Evolutionary conservation across 176 grass and related monocot genomes (phyloP).

Genomic region (Carex littledalei): DNA sequence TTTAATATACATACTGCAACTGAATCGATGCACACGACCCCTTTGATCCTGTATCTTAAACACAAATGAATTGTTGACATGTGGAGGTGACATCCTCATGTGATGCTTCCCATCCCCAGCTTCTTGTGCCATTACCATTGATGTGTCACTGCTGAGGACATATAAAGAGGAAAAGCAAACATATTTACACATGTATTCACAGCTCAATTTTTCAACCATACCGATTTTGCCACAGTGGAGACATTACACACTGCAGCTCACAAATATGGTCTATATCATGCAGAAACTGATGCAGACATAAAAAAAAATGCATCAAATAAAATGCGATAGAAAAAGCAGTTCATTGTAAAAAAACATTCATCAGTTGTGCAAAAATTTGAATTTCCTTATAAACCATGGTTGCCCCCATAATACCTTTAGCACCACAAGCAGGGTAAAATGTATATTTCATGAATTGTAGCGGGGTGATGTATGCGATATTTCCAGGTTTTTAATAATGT

Average conservation of each 20-base stretch:
- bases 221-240: neutral
- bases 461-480: neutral
- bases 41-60: constrained; percentile 49
- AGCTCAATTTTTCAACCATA: neutral
- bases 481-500: neutral
- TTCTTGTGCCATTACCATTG: constrained; percentile 31
- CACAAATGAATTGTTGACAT: constrained; percentile 45
- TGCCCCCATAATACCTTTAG: neutral
- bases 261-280: neutral
- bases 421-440: neutral
- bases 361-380: neutral
- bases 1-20: constrained; percentile 45
- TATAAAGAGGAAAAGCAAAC: constrained; percentile 7
- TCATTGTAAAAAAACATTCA: no score
- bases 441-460: neutral
- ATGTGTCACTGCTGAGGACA: constrained; percentile 41
- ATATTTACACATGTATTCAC: neutral
- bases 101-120: constrained; percentile 35
- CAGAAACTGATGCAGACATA: neutral
- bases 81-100: constrained; percentile 28
- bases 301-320: neutral
- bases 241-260: neutral
- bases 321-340: no score
- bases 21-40: constrained; percentile 60
- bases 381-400: neutral